Base-by-base conservation (phyloP, 768 basidiomycete species). In the Suillus sp. region DNA sequence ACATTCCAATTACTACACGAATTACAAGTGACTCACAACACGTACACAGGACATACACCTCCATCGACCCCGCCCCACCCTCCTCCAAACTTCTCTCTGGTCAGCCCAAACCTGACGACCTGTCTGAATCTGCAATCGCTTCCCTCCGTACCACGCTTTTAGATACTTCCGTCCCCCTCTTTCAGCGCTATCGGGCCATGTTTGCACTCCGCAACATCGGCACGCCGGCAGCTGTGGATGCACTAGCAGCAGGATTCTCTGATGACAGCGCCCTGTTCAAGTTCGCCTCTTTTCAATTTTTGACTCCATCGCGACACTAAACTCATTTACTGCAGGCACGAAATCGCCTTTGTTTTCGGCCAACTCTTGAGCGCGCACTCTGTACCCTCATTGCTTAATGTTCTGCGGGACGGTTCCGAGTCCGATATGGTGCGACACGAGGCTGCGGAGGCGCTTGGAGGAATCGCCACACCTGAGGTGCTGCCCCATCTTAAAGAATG, bases 381-480 rank as follows among this genome's bases (percentile, higher is more conserved):
- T 0, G 91, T 99, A 25, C 95, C 96, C 11, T 83, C 92, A 0
- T 81, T 99, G 37, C 73, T 98, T 40, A 76, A 83, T 43, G 92
- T 96, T 34, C 81, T 99, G n/a, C 80, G 85, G 66, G 79, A 95
- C 67, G 61, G 74, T 2, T 72, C 78, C 1, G 97, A 99, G 75
- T 89, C 89, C 13, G 94, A 95, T 62, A 99, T 99, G 96, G 97
- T 99, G 11, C 86, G 97, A 37, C 97, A 99, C 69, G 97, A 99
- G 76, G 97, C 96, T 30, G 97, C 97, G 4, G 97, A 99, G 76
- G 97, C 97, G 8, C 84, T 99, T 0, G 97, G 97, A n/a, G 94
- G 96, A 5, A 99, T 99, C 62, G 96, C 90, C 32, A 94, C 91
- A 2, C 92, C 93, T 0, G 95, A 96, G 60, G 95, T 97, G 4